Evolutionary conservation across 345 rosid species (phyloP).

Genomic region (Draba incana): DNA sequence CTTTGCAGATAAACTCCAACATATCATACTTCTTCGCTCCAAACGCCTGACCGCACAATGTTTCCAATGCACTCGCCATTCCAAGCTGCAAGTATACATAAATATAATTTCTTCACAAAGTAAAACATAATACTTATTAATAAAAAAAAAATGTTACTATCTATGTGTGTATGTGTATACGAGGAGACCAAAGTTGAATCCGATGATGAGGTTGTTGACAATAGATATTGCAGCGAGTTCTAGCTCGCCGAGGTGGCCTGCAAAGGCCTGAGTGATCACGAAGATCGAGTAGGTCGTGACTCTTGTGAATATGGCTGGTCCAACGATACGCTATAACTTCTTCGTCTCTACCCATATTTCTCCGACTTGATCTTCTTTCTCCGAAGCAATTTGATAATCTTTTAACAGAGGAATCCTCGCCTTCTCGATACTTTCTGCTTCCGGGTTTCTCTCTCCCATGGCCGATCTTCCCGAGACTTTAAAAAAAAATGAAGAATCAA

Average conservation of each 20-base stretch:
- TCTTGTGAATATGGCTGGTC: constrained; percentile 56
- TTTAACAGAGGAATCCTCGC: not conserved
- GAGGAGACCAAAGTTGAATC: constrained; percentile 67
- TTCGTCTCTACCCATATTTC: constrained; percentile 48
- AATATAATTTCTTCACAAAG: not conserved
- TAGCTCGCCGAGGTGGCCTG: constrained; percentile 9
- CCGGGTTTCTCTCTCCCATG: not conserved
- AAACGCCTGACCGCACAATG: constrained; percentile 53
- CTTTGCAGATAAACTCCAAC: constrained; percentile 72
- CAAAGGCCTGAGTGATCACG: constrained; percentile 27
- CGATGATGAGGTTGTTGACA: not conserved
- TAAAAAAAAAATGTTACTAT: not conserved
- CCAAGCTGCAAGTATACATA: constrained; percentile 49
- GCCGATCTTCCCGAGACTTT: not conserved
- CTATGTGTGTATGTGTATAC: constrained; percentile 36
- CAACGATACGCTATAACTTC: constrained; percentile 57
- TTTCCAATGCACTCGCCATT: constrained; percentile 62
- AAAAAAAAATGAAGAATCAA: not conserved
- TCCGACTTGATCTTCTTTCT: not conserved
- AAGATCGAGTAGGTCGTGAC: constrained; percentile 45
- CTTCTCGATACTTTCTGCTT: not conserved
- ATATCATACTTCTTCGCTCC: constrained; percentile 65
- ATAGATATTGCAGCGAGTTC: constrained; percentile 6
- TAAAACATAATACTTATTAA: not conserved
- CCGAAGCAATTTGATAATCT: not conserved